phyloP scores from a whole-genome alignment of 164 flowering plant genomes.

The Stephania japonica region DNA sequence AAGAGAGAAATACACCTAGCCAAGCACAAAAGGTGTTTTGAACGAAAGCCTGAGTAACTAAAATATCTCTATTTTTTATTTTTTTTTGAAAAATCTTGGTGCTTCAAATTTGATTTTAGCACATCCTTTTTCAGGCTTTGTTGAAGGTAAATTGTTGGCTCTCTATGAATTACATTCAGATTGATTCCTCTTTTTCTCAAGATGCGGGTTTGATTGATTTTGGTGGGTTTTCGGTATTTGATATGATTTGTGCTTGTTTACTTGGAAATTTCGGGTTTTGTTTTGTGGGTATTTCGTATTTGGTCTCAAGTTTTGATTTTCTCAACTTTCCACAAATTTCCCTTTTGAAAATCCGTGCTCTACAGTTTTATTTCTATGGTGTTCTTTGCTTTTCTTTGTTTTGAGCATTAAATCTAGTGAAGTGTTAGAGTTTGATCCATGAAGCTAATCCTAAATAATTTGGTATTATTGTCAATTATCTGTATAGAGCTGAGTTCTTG shows the following conservation, averaged over 20 bases:
- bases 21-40: too few relatives aligned
- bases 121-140: not conserved
- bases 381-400: not conserved
- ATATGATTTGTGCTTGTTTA: slow-evolving; percentile 8
- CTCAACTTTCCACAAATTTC: not conserved
- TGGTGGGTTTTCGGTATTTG: not conserved
- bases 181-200: not conserved
- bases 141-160: not conserved
- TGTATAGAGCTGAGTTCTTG: too few relatives aligned
- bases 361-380: not conserved
- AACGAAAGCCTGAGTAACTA: too few relatives aligned
- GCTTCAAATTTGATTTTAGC: not conserved
- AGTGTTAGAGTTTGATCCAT: not conserved
- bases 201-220: slow-evolving; percentile 8
- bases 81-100: too few relatives aligned
- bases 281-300: not conserved
- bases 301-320: not conserved
- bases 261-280: not conserved
- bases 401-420: not conserved
- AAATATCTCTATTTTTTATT: too few relatives aligned
- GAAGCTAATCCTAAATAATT: not conserved
- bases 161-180: too few relatives aligned
- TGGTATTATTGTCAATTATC: not conserved
- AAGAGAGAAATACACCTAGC: too few relatives aligned
- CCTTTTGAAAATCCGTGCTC: not conserved